Base-by-base conservation (phyloP, 2,329 filamentous ascomycete species). In the Colletotrichum sp. region DNA sequence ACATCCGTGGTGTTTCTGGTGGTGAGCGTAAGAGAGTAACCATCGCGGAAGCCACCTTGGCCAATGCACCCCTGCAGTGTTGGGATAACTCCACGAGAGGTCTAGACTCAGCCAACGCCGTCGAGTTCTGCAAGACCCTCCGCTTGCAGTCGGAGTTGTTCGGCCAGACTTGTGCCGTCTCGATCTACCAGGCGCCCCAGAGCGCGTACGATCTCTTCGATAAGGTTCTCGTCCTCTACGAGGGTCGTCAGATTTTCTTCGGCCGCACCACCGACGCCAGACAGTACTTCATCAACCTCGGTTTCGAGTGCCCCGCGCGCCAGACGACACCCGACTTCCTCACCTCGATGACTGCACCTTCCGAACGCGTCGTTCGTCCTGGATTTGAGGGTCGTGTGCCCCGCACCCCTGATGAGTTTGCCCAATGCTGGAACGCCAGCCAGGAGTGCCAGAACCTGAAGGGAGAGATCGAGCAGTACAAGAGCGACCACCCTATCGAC, bases 261-360 rank as follows among this genome's bases (percentile, higher is more conserved):
- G 93, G 94, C 12, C 87, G 86, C 4, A 89, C 89, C 1, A 87
- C 87, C 9, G 86, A 90, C 10, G 93, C 93, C 2, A 92, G 89
- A 76, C 82, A 87, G 22, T 95, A 93, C 82, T 95, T 95, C 79
- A 86, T 91, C 74, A 84, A 89, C 36, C 86, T 95, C 74, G 93
- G 94, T 0, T 95, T 94, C 79, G 86, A 90, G 30, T 93, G 85
- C 25, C 85, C 85, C 5, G 83, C 85, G 5, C 82, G 86, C 22
- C 86, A 93, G 79, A 95, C 94, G 0, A 95, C 93, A 1, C 91
- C 93, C 1, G 94, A 95, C 81, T 95, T 95, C 84, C 84, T 96
- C 67, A 95, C 94, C 5, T 92, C 92, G 4, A 84, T 89, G 9
- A 88, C 87, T 0, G 80, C 78, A 8, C 80, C 84, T 82, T 78